Evolutionary conservation across 2,329 filamentous ascomycete genomes (phyloP).

Genomic region (Leptographium flavum): DNA sequence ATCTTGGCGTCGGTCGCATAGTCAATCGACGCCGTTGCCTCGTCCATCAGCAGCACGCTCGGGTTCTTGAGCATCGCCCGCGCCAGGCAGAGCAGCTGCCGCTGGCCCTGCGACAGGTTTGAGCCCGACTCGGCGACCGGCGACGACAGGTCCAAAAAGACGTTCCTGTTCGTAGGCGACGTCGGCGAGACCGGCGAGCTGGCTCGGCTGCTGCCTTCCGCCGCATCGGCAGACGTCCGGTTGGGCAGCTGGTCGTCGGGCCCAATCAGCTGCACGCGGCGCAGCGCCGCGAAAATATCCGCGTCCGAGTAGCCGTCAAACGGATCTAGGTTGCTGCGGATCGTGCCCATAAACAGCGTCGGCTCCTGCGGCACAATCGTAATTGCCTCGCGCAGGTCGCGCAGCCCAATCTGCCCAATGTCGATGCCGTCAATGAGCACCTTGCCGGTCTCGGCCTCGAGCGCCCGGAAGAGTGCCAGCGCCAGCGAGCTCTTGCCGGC

Average conservation of each 20-base stretch:
- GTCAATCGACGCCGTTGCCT: slow-evolving; percentile 94
- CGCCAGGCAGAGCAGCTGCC: slow-evolving; percentile 86
- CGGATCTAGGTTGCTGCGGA: slow-evolving; percentile 84
- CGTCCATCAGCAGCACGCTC: slow-evolving; percentile 96
- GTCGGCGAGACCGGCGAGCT: slow-evolving; percentile 10
- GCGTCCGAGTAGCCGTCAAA: slow-evolving; percentile 82
- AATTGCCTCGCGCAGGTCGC: slow-evolving; percentile 81
- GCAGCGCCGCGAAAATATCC: slow-evolving; percentile 73
- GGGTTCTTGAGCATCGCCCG: slow-evolving; percentile 84
- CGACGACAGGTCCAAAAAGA: slow-evolving; percentile 78
- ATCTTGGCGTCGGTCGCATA: slow-evolving; percentile 94
- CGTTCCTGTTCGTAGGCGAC: slow-evolving; percentile 65
- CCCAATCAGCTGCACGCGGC: slow-evolving; percentile 77
- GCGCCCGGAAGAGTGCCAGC: slow-evolving; percentile 78
- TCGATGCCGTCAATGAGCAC: slow-evolving; percentile 89
- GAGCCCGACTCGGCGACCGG: slow-evolving; percentile 78
- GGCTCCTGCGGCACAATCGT: slow-evolving; percentile 97
- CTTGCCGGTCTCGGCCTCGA: slow-evolving; percentile 81
- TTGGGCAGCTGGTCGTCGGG: slow-evolving; percentile 34
- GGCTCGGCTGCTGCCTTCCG: slow-evolving; percentile 12
- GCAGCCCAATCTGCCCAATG: slow-evolving; percentile 78
- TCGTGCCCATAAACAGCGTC: slow-evolving; percentile 83
- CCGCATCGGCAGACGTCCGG: too few relatives aligned
- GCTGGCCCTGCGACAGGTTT: slow-evolving; percentile 90
- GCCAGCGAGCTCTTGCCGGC: slow-evolving; percentile 94